Evolutionary conservation across 306 rosid species (phyloP), one percentile per base, ranked within the genome.

Genomic region (Quercus engelmannii): DNA sequence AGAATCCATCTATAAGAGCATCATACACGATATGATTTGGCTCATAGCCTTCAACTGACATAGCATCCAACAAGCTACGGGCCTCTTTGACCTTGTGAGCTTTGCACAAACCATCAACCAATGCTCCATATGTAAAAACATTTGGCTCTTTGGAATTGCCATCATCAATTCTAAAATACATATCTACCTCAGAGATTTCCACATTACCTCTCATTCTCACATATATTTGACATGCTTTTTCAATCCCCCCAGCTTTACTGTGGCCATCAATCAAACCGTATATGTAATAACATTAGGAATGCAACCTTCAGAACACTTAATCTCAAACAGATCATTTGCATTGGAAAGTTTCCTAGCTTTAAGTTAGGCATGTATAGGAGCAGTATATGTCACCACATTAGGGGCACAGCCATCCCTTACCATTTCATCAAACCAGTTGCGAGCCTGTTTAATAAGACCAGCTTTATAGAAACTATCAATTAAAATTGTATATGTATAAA

Each of bases 31-130:
- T 83, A 51, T 85, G 86, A 86, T 85, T 91, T 69, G 98, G 94
- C 75, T 87, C 96, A 82, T 88, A 89, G 62, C 92, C 97, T 64
- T 88, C 84, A 67, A 21, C 75, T 6, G 56, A 85, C 98, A 93
- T 93, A 74, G 89, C 78, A 84, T 91, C 87, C 78, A 93, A 83
- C 35, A 93, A 75, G 59, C 85, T 88, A 54, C 76, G 63, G 67
- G 97, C 98, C 79, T 88, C 89, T 85, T 86, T 88, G 56, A 91
- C 88, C 82, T 84, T 89, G 84, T 88, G 83, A 41, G 96, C 93
- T 88, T 91, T 93, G 83, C 98, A 93, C 81, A 93, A 89, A 84
- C 97, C 98, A 91, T 93, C 97, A 82, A 93, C 90, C 86, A 93
- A 82, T 76, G 98, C 98, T 80, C 97, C 98, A 80, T 86, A 87